phyloP scores from a whole-genome alignment of 2,329 filamentous ascomycete species.

The Arthrobotrys conoides region DNA sequence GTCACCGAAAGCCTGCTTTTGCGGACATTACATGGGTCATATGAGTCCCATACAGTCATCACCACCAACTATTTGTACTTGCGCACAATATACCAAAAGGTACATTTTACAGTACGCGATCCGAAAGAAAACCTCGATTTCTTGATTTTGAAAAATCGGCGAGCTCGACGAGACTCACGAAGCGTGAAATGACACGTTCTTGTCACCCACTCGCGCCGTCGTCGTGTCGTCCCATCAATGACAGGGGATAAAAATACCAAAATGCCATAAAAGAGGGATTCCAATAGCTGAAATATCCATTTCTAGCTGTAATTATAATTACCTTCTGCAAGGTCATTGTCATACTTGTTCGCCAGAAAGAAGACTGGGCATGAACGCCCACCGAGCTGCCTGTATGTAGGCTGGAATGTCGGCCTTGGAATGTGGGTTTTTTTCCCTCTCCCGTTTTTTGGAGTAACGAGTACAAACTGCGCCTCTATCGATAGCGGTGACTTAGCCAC shows the following conservation, averaged over 20 bases:
- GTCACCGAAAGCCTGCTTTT: constrained; percentile 40
- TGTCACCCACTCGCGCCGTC: constrained; percentile 20
- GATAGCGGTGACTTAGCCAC: constrained; percentile 13
- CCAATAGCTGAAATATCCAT: neutral
- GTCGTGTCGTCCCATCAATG: neutral
- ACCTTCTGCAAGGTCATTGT: neutral
- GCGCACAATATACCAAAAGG: neutral
- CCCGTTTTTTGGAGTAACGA: neutral
- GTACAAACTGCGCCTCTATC: constrained; percentile 11
- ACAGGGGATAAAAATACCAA: neutral
- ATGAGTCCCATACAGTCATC: constrained; percentile 14
- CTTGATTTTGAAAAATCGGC: neutral
- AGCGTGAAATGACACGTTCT: constrained; percentile 23
- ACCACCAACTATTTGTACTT: neutral
- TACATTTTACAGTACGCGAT: neutral
- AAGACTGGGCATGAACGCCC: neutral
- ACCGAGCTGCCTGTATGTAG: neutral
- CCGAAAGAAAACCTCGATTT: neutral
- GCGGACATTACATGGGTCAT: constrained; percentile 28
- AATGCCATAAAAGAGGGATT: neutral
- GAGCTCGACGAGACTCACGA: constrained; percentile 17
- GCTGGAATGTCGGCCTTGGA: constrained; percentile 10
- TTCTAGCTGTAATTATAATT: constrained; percentile 1
- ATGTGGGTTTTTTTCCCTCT: constrained; percentile 18
- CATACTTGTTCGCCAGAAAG: neutral